Conservation (phyloP, 1,139 yeast genomes). For the Williopsis jadinii region DNA sequence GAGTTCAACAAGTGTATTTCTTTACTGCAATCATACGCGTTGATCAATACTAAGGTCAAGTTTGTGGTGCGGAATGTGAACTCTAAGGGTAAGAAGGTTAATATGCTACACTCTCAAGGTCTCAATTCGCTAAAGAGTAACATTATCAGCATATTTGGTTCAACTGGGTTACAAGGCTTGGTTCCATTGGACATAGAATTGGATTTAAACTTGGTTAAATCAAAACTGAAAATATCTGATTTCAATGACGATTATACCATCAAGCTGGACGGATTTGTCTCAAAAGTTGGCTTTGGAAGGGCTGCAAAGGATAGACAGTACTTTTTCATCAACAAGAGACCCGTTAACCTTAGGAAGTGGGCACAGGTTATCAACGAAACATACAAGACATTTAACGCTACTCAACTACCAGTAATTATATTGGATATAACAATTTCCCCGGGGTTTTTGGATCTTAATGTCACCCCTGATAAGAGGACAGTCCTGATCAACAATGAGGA, state of each 20-base stretch:
- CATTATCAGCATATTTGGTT: constrained; percentile 64
- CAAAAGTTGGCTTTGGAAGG: constrained; percentile 46
- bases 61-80: constrained; percentile 51
- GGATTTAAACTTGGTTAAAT: constrained; percentile 20
- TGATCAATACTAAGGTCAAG: constrained; percentile 49
- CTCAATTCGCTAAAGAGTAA: constrained; percentile 41
- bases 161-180: constrained; percentile 53
- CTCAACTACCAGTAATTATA: constrained; percentile 70
- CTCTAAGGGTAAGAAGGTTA: constrained; percentile 40
- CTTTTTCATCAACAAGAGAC: constrained; percentile 68
- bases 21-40: constrained; percentile 60
- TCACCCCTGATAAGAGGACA: constrained; percentile 84
- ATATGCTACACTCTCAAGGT: constrained; percentile 48
- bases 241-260: constrained; percentile 6
- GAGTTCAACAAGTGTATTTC: constrained; percentile 65
- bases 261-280: constrained; percentile 30
- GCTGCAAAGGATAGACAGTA: constrained; percentile 68
- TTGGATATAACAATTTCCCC: constrained; percentile 52
- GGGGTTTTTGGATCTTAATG: constrained; percentile 63
- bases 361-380: constrained; percentile 61
- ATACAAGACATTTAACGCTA: constrained; percentile 61
- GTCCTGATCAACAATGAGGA: constrained; percentile 64
- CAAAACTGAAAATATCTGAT: constrained; percentile 7
- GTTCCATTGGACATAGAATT: constrained; percentile 36
- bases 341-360: constrained; percentile 53